Percentiles rank a stretch among this genome's conserved stretches.
phyloP scores from a whole-genome alignment of 2,329 filamentous ascomycete genomes.

The Dactylellina parvicollis region DNA sequence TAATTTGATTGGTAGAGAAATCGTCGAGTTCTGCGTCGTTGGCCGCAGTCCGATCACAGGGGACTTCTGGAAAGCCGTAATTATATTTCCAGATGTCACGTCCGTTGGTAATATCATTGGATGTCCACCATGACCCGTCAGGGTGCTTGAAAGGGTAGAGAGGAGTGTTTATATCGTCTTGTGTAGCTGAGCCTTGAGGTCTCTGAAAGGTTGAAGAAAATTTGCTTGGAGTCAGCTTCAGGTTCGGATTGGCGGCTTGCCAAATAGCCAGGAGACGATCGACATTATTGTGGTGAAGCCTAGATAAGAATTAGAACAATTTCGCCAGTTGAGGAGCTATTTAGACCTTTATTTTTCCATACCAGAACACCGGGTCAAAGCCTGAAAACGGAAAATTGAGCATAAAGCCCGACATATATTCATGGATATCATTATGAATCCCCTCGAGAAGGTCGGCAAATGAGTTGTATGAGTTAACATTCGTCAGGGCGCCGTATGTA shows the following conservation, averaged over 20 bases:
- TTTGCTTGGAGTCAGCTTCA: neutral
- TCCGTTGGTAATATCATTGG: slow-evolving; percentile 43
- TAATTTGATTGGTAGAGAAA: slow-evolving; percentile 50
- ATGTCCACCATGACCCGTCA: slow-evolving; percentile 53
- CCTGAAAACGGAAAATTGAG: slow-evolving; percentile 36
- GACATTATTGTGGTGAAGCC: slow-evolving; percentile 56
- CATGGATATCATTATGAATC: slow-evolving; percentile 57
- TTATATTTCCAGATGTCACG: slow-evolving; percentile 52
- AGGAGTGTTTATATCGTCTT: slow-evolving; percentile 53
- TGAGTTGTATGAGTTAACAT: neutral
- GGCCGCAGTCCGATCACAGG: too few relatives aligned
- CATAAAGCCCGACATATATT: slow-evolving; percentile 24
- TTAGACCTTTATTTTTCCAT: neutral
- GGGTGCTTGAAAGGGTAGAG: slow-evolving; percentile 55
- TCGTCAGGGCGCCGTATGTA: neutral
- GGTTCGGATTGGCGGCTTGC: slow-evolving; percentile 56
- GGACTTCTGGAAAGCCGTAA: slow-evolving; percentile 57
- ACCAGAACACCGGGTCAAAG: slow-evolving; percentile 59
- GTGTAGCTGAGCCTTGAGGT: neutral
- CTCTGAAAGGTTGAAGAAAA: neutral
- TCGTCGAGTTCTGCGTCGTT: slow-evolving; percentile 17
- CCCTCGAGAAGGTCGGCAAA: slow-evolving; percentile 48
- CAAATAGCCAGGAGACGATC: slow-evolving; percentile 58
- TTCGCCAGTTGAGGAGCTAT: slow-evolving; percentile 2
- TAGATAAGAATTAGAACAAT: neutral